phyloP scores from a whole-genome alignment of 305 asterid genomes.

The Fraxinus sp. region DNA sequence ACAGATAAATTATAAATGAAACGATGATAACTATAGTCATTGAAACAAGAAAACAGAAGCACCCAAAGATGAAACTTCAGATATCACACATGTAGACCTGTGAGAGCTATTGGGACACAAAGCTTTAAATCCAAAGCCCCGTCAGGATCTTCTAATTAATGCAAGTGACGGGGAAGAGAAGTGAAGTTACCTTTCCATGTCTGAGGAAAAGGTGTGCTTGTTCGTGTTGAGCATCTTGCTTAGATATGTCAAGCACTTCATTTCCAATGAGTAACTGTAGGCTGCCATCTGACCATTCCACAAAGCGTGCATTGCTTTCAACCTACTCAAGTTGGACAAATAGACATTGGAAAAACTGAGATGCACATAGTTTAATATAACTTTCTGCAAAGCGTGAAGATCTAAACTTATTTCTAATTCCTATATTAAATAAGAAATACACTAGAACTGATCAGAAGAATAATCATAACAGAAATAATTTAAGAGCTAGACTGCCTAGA shows the following conservation, averaged over 20 bases:
- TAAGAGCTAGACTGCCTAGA: neutral
- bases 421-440: neutral
- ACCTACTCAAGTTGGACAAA: conserved; percentile 31
- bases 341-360: neutral
- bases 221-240: conserved; percentile 93
- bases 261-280: conserved; percentile 82
- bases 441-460: neutral
- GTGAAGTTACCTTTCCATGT: conserved; percentile 68
- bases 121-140: neutral
- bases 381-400: no score
- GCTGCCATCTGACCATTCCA: conserved; percentile 85
- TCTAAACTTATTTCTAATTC: no score
- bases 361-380: neutral
- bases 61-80: conserved; percentile 5
- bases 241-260: conserved; percentile 96
- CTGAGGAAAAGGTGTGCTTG: conserved; percentile 93
- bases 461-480: neutral
- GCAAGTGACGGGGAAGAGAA: neutral
- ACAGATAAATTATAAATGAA: no score
- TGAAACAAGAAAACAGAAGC: neutral
- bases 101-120: neutral
- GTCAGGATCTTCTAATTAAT: neutral
- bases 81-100: neutral
- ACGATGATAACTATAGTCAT: neutral
- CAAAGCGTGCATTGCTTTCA: conserved; percentile 79